Conservation (phyloP, 192 early-diverging fungal genomes). For the Geranomyces variabilis region DNA sequence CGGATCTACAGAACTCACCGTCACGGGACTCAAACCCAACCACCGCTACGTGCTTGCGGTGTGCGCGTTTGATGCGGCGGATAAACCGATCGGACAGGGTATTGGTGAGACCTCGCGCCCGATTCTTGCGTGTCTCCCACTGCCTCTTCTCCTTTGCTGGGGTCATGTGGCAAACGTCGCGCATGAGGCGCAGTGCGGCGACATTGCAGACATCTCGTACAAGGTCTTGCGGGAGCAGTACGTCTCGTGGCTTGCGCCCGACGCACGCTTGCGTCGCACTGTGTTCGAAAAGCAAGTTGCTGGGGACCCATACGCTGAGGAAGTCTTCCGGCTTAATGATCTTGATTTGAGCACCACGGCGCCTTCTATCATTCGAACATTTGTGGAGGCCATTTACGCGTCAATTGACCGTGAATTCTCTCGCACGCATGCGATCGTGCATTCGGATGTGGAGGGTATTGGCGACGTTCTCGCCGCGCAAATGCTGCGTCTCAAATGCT, state of each 20-base stretch:
- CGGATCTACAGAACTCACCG: conserved; percentile 34
- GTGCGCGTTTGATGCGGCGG: conserved; percentile 39
- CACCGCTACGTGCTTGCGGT: conserved; percentile 43
- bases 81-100: conserved; percentile 40
- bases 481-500: conserved; percentile 20
- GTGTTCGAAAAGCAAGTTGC: neutral
- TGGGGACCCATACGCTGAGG: conserved; percentile 5
- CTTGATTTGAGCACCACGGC: conserved; percentile 25
- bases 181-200: conserved; percentile 32
- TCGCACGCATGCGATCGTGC: conserved; percentile 26
- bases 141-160: conserved; percentile 46
- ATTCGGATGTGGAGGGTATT: conserved; percentile 33
- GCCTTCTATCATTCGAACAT: conserved; percentile 18
- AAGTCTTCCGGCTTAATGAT: conserved; percentile 17
- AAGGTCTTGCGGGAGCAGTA: conserved; percentile 30
- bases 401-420: conserved; percentile 34
- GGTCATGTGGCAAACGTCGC: conserved; percentile 32
- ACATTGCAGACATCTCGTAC: conserved; percentile 37
- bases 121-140: conserved; percentile 35
- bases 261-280: conserved; percentile 15
- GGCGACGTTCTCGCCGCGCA: conserved; percentile 27
- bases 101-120: conserved; percentile 40
- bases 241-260: conserved; percentile 25
- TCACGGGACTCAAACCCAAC: conserved; percentile 40
- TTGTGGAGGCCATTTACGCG: conserved; percentile 36